phyloP scores from a whole-genome alignment of 495 filamentous ascomycete species.

The Penicillium roqueforti region DNA sequence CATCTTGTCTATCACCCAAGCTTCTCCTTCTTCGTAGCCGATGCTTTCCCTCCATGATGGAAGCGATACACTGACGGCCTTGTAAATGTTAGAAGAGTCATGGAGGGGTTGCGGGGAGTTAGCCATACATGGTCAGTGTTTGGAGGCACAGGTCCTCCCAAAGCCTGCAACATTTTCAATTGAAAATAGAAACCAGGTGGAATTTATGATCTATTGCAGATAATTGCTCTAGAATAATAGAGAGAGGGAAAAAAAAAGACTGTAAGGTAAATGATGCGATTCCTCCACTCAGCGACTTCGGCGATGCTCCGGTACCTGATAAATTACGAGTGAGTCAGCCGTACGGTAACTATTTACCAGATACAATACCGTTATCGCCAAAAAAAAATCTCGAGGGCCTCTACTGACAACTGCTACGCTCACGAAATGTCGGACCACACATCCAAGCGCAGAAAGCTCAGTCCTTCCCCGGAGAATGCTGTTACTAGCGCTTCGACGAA shows the following conservation, averaged over 20 bases:
- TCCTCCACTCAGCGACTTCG: constrained; percentile 30
- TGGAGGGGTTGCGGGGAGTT: constrained; percentile 26
- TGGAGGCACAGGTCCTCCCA: constrained; percentile 44
- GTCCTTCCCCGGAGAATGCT: constrained; percentile 26
- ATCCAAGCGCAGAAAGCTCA: constrained; percentile 39
- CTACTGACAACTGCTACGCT: neutral
- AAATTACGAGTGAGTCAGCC: constrained; percentile 10
- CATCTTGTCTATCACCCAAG: constrained; percentile 82
- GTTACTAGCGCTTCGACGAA: constrained; percentile 8
- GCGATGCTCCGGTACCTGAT: constrained; percentile 23
- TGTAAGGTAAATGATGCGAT: constrained; percentile 10
- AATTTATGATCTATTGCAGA: neutral
- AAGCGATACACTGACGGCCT: constrained; percentile 95
- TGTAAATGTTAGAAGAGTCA: constrained; percentile 9
- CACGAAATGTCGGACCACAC: constrained; percentile 32
- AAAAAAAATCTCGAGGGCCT: constrained; percentile 22
- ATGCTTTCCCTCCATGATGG: constrained; percentile 91
- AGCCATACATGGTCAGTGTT: constrained; percentile 54
- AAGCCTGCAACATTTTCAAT: constrained; percentile 37
- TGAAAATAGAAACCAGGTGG: neutral
- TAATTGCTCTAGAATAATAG: neutral
- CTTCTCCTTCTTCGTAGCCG: constrained; percentile 87
- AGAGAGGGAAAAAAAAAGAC: constrained; percentile 11
- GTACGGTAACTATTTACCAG: constrained; percentile 3
- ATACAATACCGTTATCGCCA: constrained; percentile 18